These are phyloP conservation scores for Strobilomyces confusus DNA, from an alignment of 768 basidiomycete genomes.

Conservation along the genomic window DNA sequence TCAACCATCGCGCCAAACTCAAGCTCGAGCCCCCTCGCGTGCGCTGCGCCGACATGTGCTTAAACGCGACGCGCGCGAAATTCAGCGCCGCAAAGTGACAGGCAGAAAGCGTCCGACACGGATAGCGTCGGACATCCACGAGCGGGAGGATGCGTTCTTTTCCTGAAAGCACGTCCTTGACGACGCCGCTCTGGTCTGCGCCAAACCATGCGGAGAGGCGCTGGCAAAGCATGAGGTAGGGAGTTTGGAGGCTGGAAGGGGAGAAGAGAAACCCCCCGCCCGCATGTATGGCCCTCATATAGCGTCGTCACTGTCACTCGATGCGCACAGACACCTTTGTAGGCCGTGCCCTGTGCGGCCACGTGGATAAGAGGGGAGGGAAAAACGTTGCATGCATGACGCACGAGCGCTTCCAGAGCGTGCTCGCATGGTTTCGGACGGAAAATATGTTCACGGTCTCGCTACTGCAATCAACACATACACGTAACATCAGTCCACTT, in stretches of 20 bases:
- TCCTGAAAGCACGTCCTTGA: slow-evolving; percentile 26
- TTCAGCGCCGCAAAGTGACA: slow-evolving; percentile 65
- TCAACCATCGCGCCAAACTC: slow-evolving; percentile 10
- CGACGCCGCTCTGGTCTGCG: slow-evolving; percentile 3
- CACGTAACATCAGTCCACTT: neutral
- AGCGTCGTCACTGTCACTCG: slow-evolving; percentile 6
- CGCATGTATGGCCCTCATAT: slow-evolving; percentile 12
- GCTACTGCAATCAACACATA: neutral
- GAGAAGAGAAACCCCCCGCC: neutral
- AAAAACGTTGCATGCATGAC: slow-evolving; percentile 18
- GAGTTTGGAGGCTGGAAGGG: neutral
- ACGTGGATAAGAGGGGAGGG: slow-evolving; percentile 6
- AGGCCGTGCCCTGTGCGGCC: slow-evolving; percentile 2
- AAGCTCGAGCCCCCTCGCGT: neutral
- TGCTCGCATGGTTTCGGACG: neutral
- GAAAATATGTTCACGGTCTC: too few relatives aligned
- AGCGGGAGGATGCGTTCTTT: slow-evolving; percentile 43
- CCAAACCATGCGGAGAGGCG: slow-evolving; percentile 15
- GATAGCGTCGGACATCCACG: slow-evolving; percentile 45
- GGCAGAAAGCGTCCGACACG: slow-evolving; percentile 35
- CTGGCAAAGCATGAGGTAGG: slow-evolving; percentile 10
- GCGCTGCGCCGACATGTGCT: slow-evolving; percentile 10
- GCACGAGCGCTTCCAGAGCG: slow-evolving; percentile 7
- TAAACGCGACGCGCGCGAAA: slow-evolving; percentile 50
- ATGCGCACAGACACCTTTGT: neutral